Base-by-base conservation (phyloP, 139 green algal species). In the Raphidocelis subcapitata region DNA sequence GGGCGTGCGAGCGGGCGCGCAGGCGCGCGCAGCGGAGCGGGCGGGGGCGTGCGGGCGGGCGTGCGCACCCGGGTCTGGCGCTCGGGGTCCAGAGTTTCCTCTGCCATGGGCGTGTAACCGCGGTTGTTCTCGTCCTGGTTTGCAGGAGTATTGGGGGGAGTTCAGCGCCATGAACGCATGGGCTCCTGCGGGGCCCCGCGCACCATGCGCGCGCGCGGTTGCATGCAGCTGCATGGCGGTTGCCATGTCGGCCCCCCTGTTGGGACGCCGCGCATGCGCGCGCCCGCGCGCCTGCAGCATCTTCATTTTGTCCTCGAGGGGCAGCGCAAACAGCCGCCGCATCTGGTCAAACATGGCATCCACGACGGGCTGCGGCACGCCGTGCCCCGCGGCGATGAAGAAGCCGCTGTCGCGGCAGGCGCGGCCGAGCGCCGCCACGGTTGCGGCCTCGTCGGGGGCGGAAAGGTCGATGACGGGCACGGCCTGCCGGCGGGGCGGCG, bases 21-120 rank as follows among this genome's bases (percentile, higher is more conserved):
- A n/a, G n/a, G n/a, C n/a, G n/a, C n/a, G n/a, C n/a, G n/a, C n/a
- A n/a, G n/a, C n/a, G n/a, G n/a, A n/a, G n/a, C n/a, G n/a, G n/a
- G n/a, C n/a, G n/a, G n/a, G n/a, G n/a, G n/a, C n/a, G n/a, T n/a
- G n/a, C n/a, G n/a, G n/a, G n/a, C n/a, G n/a, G n/a, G n/a, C 12
- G 41, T 12, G 12, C 41, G 41, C 41, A 8, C 20, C 23, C 28
- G 66, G 31, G 20, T 78, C 68, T 91, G 86, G 0, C 62, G 60
- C 0, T 36, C 47, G 3, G 88, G 85, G 60, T 98, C 93, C 33
- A 98, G 82, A 24, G 88, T 97, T 74, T 98, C 93, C 62, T 95
- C 90, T 41, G 83, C 64, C 57, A 89, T 82, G 0, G 90, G 82
- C 1, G 88, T 93, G 72, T 89, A 94, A 0, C 88, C 86, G 1